phyloP scores from a whole-genome alignment of 2,329 filamentous ascomycete species.

The Talaromyces atroroseus region DNA sequence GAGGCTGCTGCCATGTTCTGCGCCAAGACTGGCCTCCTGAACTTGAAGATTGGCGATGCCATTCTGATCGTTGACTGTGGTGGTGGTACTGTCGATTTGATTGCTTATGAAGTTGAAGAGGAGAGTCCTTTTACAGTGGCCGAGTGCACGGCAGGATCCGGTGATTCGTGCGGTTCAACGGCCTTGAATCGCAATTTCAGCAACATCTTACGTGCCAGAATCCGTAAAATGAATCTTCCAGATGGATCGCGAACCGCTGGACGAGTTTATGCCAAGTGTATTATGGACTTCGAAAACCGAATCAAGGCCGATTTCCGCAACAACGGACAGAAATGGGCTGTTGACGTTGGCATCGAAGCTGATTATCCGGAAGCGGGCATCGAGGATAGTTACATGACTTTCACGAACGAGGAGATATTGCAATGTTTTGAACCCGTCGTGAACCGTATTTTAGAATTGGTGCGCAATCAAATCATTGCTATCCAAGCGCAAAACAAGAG shows the following conservation, averaged over 20 bases:
- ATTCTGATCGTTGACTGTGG: conserved; percentile 97
- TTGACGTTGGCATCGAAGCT: conserved; percentile 96
- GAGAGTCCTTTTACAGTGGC: conserved; percentile 95
- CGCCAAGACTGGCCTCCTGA: conserved; percentile 90
- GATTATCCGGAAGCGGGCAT: conserved; percentile 97
- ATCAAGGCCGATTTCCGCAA: conserved; percentile 99
- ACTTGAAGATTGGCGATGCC: conserved; percentile 97
- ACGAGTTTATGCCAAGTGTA: conserved; percentile 97
- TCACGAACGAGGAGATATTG: conserved; percentile 97
- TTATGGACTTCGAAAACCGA: conserved; percentile 99
- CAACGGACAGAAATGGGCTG: conserved; percentile 98
- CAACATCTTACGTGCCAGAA: conserved; percentile 95
- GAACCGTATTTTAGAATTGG: conserved; percentile 91
- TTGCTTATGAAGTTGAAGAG: conserved; percentile 97
- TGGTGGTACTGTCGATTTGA: conserved; percentile 97
- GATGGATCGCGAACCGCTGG: conserved; percentile 97
- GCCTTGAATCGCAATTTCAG: conserved; percentile 97
- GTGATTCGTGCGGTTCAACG: conserved; percentile 97
- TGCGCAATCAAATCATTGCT: conserved; percentile 96
- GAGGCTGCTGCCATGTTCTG: conserved; percentile 97
- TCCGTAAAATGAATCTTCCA: conserved; percentile 97
- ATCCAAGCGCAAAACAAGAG: conserved; percentile 95
- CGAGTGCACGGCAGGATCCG: conserved; percentile 94
- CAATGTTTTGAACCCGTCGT: conserved; percentile 99
- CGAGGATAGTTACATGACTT: conserved; percentile 99